These are phyloP conservation scores for Quercus tomentella DNA, from an alignment of 331 rosid species.

Conservation along the genomic window DNA sequence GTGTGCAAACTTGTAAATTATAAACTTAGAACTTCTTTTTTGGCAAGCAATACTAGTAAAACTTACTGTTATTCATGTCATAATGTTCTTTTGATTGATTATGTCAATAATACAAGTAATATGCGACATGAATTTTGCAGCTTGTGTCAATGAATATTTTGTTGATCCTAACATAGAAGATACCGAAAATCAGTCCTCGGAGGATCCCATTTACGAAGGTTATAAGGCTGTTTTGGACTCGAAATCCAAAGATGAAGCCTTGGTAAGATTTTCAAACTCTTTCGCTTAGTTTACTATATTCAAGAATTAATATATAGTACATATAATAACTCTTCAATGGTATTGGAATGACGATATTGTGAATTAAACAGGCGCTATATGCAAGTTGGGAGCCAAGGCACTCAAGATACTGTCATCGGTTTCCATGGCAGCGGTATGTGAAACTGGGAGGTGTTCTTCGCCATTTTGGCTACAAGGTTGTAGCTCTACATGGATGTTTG, in stretches of 20 bases:
- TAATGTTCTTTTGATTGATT: background rate
- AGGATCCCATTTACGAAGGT: constrained; percentile 71
- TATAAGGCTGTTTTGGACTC: constrained; percentile 91
- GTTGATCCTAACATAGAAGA: constrained; percentile 47
- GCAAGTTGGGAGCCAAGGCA: constrained; percentile 99
- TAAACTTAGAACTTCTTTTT: background rate
- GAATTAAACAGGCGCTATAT: constrained; percentile 62
- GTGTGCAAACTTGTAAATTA: background rate
- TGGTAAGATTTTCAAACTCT: constrained; percentile 37
- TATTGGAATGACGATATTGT: background rate
- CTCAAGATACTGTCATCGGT: constrained; percentile 63
- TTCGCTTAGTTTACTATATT: constrained; percentile 6
- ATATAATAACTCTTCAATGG: background rate
- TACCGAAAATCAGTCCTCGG: constrained; percentile 22
- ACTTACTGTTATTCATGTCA: background rate
- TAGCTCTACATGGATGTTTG: constrained; percentile 90
- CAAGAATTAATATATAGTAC: background rate
- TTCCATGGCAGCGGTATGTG: constrained; percentile 93
- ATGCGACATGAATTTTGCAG: constrained; percentile 40
- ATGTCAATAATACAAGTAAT: constrained; percentile 8
- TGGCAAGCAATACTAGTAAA: background rate
- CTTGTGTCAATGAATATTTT: constrained; percentile 82
- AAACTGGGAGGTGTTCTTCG: constrained; percentile 91
- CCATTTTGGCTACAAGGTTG: constrained; percentile 85
- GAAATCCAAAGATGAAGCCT: constrained; percentile 74